Conservation (phyloP, 1,284 basidiomycete genomes). For the Ustilago nuda region DNA sequence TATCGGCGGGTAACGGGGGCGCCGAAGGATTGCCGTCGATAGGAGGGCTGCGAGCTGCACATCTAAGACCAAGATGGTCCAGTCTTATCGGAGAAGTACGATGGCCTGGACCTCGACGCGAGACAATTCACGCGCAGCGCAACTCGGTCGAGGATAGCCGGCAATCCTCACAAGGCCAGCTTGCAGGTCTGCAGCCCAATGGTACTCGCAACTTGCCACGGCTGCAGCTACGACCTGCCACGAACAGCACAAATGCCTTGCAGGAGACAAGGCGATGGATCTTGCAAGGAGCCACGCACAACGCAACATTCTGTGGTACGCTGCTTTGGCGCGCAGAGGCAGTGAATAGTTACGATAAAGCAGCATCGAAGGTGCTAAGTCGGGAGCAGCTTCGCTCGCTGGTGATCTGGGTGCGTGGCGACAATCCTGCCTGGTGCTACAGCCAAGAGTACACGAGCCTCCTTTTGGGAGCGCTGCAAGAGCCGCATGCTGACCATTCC, state of each 20-base stretch:
- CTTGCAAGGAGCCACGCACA: conserved; percentile 26
- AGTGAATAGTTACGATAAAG: too few species aligned
- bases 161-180: conserved; percentile 13
- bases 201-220: conserved; percentile 16
- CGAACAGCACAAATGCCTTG: conserved; percentile 6
- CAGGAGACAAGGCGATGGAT: conserved; percentile 39
- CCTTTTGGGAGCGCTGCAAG: conserved; percentile 22
- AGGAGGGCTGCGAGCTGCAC: conserved; percentile 6
- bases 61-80: conserved; percentile 24
- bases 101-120: conserved; percentile 13
- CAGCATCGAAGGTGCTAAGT: background rate
- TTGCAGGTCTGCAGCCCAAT: conserved; percentile 9
- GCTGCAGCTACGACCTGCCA: conserved; percentile 5
- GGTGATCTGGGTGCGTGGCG: conserved; percentile 20
- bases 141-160: conserved; percentile 3
- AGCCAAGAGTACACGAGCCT: conserved; percentile 29
- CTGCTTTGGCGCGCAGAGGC: conserved; percentile 7
- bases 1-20: conserved; percentile 6
- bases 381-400: conserved; percentile 20
- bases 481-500: background rate
- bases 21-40: background rate
- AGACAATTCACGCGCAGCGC: background rate
- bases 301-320: conserved; percentile 31
- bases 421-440: conserved; percentile 34
- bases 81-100: conserved; percentile 31